Conservation (phyloP, 2,329 filamentous ascomycete species). For the Microdochium paspali region DNA sequence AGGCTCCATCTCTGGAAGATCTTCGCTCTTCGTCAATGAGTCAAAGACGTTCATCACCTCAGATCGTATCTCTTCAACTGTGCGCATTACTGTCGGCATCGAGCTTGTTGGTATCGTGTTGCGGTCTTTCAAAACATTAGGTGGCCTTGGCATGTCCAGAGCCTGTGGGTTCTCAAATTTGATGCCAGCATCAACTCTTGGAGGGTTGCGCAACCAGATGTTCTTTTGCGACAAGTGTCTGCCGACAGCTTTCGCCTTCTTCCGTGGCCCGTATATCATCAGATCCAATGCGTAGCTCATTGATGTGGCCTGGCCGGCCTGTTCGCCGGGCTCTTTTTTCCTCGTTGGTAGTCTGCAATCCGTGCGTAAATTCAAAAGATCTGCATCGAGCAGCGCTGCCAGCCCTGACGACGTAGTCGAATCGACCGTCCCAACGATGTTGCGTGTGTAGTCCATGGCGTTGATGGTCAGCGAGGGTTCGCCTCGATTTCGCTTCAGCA, state of each 20-base stretch:
- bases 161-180: constrained; percentile 71
- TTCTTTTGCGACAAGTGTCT: constrained; percentile 55
- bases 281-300: constrained; percentile 55
- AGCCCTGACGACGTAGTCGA: constrained; percentile 56
- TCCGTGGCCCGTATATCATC: constrained; percentile 70
- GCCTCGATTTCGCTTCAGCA: constrained; percentile 50
- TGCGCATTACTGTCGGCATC: constrained; percentile 37
- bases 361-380: constrained; percentile 54
- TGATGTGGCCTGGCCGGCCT: constrained; percentile 52
- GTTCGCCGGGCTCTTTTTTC: constrained; percentile 53
- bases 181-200: constrained; percentile 57
- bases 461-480: constrained; percentile 53
- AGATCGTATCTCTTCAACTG: constrained; percentile 75
- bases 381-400: constrained; percentile 62
- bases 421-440: constrained; percentile 71
- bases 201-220: constrained; percentile 57
- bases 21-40: constrained; percentile 64
- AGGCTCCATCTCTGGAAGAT: constrained; percentile 65
- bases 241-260: constrained; percentile 56
- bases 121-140: constrained; percentile 23
- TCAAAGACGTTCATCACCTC: constrained; percentile 87
- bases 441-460: constrained; percentile 61
- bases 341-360: constrained; percentile 63
- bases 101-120: constrained; percentile 9
- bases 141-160: constrained; percentile 33